Conservation (phyloP, 805 yeast species). For the Candida taoyuanica region DNA sequence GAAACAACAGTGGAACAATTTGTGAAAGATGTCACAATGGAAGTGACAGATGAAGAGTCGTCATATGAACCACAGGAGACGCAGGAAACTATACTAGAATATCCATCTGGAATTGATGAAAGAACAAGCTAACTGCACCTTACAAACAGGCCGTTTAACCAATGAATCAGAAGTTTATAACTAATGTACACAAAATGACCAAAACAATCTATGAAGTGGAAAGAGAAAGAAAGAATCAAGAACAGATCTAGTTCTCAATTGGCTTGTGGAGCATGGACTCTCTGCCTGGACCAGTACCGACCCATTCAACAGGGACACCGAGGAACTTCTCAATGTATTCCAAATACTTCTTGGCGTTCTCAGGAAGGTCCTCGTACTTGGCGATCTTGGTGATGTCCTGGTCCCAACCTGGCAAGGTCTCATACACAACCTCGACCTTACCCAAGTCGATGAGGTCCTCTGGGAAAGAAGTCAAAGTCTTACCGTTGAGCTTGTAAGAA, state of each 20-base stretch:
- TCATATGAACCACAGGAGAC: no score
- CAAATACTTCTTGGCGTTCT: constrained; percentile 80
- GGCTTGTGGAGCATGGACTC: constrained; percentile 77
- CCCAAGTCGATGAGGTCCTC: constrained; percentile 82
- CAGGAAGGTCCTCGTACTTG: constrained; percentile 75
- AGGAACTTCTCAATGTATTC: constrained; percentile 81
- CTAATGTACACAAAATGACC: not conserved
- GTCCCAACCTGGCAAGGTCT: constrained; percentile 93
- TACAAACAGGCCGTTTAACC: no score
- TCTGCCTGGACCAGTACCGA: constrained; percentile 98
- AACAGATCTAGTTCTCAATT: constrained; percentile 7
- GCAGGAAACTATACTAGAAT: no score
- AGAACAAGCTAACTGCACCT: no score
- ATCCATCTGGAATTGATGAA: no score
- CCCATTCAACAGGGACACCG: constrained; percentile 88
- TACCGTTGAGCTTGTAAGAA: constrained; percentile 75
- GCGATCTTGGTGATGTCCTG: constrained; percentile 69
- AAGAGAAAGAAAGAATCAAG: not conserved
- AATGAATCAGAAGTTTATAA: not conserved
- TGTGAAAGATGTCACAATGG: no score
- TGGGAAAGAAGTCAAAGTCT: constrained; percentile 77
- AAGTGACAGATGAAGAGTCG: no score
- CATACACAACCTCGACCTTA: constrained; percentile 88
- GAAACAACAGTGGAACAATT: not conserved
- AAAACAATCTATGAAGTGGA: not conserved